Conservation (phyloP, 768 basidiomycete species). For the Naganishia vishniacii region DNA sequence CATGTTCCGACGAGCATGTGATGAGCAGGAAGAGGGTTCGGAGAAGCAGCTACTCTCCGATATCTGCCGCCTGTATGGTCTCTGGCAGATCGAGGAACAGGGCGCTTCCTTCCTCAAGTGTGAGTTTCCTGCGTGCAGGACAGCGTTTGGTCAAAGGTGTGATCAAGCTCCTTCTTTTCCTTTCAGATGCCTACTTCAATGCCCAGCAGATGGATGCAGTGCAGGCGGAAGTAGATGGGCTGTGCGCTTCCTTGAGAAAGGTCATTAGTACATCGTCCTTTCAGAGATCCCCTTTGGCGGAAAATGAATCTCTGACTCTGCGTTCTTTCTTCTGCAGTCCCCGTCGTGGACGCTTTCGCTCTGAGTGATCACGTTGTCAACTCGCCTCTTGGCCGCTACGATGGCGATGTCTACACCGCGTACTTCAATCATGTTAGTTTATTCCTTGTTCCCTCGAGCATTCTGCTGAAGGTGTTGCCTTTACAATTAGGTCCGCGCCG, state of each 20-base stretch:
- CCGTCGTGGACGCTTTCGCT: slow-evolving; percentile 48
- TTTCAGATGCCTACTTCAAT: slow-evolving; percentile 46
- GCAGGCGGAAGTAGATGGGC: slow-evolving; percentile 38
- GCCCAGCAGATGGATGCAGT: slow-evolving; percentile 45
- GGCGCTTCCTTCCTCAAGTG: slow-evolving; percentile 52
- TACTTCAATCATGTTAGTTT: slow-evolving; percentile 50
- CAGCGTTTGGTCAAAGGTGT: not conserved
- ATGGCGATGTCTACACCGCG: slow-evolving; percentile 51
- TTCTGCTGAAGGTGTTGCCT: not conserved
- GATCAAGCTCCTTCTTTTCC: not conserved
- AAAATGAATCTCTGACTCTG: not conserved
- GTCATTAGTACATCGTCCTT: slow-evolving; percentile 41
- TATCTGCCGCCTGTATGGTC: slow-evolving; percentile 49
- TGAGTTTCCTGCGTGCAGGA: slow-evolving; percentile 28
- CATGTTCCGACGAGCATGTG: slow-evolving; percentile 46
- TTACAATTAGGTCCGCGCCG: slow-evolving; percentile 40
- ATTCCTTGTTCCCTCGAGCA: not conserved
- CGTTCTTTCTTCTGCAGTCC: slow-evolving; percentile 27
- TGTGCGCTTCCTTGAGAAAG: slow-evolving; percentile 41
- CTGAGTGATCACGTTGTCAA: slow-evolving; percentile 50
- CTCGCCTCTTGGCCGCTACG: slow-evolving; percentile 51
- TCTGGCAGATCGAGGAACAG: slow-evolving; percentile 52
- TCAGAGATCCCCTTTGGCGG: not conserved
- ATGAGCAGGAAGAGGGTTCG: slow-evolving; percentile 43
- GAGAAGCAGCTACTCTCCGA: slow-evolving; percentile 45